Base-by-base conservation (phyloP, 2,329 filamentous ascomycete species). In the Aspergillus brunneoviolaceus region DNA sequence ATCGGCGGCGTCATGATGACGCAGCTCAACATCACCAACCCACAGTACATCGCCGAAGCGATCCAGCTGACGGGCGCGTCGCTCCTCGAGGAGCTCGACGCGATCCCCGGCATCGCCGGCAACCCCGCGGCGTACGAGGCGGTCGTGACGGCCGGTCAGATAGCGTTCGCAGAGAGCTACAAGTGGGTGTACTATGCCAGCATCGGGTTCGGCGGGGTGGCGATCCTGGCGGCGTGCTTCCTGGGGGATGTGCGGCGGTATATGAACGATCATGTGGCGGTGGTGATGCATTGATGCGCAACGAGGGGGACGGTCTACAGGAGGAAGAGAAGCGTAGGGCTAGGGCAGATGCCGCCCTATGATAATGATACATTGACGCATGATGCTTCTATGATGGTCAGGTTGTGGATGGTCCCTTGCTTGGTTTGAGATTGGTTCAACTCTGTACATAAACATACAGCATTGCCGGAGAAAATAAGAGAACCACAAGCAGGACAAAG, bases 131-230 rank as follows among this genome's bases (percentile, higher is more conserved):
- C 79, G 9, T 85, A 81, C 67, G 71, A 81, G 58, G 79, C 75
- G 59, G 77, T 88, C n/a, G 79, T 89, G 1, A 65, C 68, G 2
- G 84, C 84, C 1, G 84, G 85, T 0, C 82, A 85, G 64, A 68
- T 82, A 55, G 84, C 85, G 0, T 89, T 81, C 70, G 80, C 85
- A 0, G 76, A 82, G 52, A 82, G 81, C 10, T 89, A 88, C 64
- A 81, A 82, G 51, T 87, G 79, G 67, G 85, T 87, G 3, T 89
- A 87, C 68, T 84, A 85, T 70, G 79, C 80, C 27, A 87, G 84
- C 69, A 86, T 89, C 69, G 85, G 81, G 0, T 89, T 88, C 70
- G 87, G 87, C 0, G 77, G 63, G 0, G 69, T 86, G 0, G 81
- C 82, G 5, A 84, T 88, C 51, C 54, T 87, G n/a, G 79, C 85